phyloP scores from a whole-genome alignment of 345 rosid genomes.

The Garcia nutans region DNA sequence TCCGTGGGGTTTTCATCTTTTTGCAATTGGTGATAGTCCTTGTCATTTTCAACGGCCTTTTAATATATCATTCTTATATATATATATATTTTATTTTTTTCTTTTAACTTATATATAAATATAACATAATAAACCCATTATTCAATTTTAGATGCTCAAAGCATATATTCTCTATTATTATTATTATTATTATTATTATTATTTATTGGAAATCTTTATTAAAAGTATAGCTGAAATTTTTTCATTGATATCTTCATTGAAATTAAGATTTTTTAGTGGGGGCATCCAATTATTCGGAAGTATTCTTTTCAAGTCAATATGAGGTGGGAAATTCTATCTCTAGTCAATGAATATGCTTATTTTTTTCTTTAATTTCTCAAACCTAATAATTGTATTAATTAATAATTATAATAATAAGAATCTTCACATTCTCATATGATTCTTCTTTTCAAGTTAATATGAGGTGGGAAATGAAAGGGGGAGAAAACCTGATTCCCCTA shows the following conservation, averaged over 20 bases:
- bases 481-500: too few species aligned
- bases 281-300: background rate
- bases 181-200: too few species aligned
- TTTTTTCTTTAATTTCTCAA: too few species aligned
- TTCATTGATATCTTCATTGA: constrained; percentile 6
- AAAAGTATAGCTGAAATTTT: background rate
- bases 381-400: background rate
- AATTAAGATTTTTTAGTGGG: background rate
- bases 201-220: background rate
- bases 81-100: too few species aligned
- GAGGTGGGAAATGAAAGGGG: too few species aligned
- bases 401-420: too few species aligned
- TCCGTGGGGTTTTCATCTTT: background rate
- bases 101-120: too few species aligned
- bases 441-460: too few species aligned
- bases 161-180: background rate
- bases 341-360: background rate
- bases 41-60: constrained; percentile 26
- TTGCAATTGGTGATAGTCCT: constrained; percentile 33
- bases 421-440: too few species aligned
- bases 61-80: too few species aligned
- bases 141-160: background rate
- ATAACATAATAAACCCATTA: too few species aligned
- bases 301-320: background rate
- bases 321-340: background rate